Evolutionary conservation across 176 grass and related monocot species (phyloP).

Genomic region (sorghum (Sorghum bicolor)): DNA sequence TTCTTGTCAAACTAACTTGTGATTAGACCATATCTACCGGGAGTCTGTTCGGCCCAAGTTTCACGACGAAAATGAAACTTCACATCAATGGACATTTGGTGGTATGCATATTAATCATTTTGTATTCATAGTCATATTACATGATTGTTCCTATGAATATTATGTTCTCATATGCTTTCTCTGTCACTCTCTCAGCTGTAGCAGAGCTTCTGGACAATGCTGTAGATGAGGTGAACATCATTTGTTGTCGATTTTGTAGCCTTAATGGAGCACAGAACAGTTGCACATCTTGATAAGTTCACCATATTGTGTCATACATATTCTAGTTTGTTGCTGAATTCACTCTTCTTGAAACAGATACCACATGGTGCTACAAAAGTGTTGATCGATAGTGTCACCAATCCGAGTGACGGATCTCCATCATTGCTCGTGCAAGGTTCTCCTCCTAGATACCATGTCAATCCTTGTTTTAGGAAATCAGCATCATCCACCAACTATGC

Average conservation of each 20-base stretch:
- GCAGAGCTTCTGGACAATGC: constrained; percentile 43
- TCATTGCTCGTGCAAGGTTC: constrained; percentile 54
- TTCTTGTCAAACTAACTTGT: background rate
- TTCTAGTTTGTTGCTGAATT: background rate
- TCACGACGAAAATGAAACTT: constrained; percentile 18
- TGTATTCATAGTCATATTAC: background rate
- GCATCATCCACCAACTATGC: background rate
- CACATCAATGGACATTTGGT: constrained; percentile 33
- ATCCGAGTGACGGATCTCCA: constrained; percentile 26
- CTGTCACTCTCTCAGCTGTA: constrained; percentile 6
- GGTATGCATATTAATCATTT: background rate
- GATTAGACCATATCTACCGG: background rate
- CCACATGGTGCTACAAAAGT: constrained; percentile 48
- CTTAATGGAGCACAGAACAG: background rate
- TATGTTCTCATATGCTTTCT: background rate
- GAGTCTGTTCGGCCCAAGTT: constrained; percentile 12
- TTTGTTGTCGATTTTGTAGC: background rate
- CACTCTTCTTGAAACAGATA: constrained; percentile 31
- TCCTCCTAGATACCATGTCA: background rate
- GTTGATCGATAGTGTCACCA: constrained; percentile 34
- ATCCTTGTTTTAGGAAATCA: background rate
- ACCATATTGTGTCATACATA: background rate
- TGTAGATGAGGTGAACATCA: constrained; percentile 32
- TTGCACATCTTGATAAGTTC: background rate
- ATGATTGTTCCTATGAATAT: background rate